phyloP scores from a whole-genome alignment of 352 stramenopile species.

The Globisporangium ultimum region DNA sequence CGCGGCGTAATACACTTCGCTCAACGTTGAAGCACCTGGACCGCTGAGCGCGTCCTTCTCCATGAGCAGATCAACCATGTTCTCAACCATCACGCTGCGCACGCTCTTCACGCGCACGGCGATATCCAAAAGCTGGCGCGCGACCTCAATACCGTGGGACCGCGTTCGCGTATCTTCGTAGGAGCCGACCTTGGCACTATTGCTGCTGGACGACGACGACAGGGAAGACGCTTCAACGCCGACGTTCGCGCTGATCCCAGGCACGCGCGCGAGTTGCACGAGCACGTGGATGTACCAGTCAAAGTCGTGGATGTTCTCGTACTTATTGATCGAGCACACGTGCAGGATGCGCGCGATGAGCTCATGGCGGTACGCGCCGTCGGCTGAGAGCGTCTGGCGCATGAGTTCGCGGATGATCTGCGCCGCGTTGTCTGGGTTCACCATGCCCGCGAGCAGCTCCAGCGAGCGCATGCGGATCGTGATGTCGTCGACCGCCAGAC shows the following conservation, averaged over 20 bases:
- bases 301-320: constrained; percentile 97
- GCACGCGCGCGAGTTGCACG: constrained; percentile 91
- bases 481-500: constrained; percentile 97
- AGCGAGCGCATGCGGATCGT: constrained; percentile 98
- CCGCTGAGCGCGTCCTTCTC: constrained; percentile 80
- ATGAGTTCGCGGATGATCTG: constrained; percentile 97
- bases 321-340: constrained; percentile 98
- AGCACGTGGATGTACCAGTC: constrained; percentile 98
- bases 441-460: constrained; percentile 95
- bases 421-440: constrained; percentile 94
- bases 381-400: constrained; percentile 91
- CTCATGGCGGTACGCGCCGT: constrained; percentile 94
- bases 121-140: constrained; percentile 96
- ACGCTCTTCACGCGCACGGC: constrained; percentile 95
- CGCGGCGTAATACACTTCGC: constrained; percentile 93
- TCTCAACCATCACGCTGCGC: constrained; percentile 92
- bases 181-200: constrained; percentile 24
- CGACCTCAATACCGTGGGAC: constrained; percentile 85
- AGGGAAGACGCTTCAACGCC: constrained; percentile 32
- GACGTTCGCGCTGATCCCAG: constrained; percentile 50
- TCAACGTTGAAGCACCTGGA: constrained; percentile 78
- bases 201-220: constrained; percentile 31
- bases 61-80: constrained; percentile 93
- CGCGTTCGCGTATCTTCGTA: constrained; percentile 28
- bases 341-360: constrained; percentile 95